phyloP scores from a whole-genome alignment of 768 basidiomycete genomes.

The Suillus plorans region DNA sequence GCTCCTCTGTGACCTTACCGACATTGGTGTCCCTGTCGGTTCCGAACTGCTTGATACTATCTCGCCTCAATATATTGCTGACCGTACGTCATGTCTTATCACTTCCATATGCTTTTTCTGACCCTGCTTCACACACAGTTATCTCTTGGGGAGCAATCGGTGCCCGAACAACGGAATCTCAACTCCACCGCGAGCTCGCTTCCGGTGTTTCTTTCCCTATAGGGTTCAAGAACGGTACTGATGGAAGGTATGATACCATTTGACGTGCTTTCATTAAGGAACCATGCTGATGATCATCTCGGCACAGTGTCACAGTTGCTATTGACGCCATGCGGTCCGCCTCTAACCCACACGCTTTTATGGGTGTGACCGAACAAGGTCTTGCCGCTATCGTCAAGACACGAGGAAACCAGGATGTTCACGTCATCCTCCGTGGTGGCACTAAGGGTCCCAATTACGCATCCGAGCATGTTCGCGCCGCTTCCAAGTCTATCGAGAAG shows the following conservation, averaged over 20 bases:
- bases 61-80: slow-evolving; percentile 81
- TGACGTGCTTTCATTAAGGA: not conserved
- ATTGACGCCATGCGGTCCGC: slow-evolving; percentile 96
- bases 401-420: slow-evolving; percentile 80
- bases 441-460: slow-evolving; percentile 89
- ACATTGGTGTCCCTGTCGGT: slow-evolving; percentile 89
- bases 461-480: slow-evolving; percentile 66
- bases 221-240: slow-evolving; percentile 99
- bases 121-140: slow-evolving; percentile 36
- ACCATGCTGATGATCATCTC: slow-evolving; percentile 7
- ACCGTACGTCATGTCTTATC: slow-evolving; percentile 45
- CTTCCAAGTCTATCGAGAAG: slow-evolving; percentile 63
- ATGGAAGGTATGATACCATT: slow-evolving; percentile 60
- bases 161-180: slow-evolving; percentile 95
- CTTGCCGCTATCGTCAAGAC: slow-evolving; percentile 97
- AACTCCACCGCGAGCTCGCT: slow-evolving; percentile 95
- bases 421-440: slow-evolving; percentile 95
- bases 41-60: slow-evolving; percentile 90
- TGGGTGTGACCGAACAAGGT: slow-evolving; percentile 86
- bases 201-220: slow-evolving; percentile 97
- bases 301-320: slow-evolving; percentile 71
- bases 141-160: slow-evolving; percentile 96
- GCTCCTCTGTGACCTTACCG: slow-evolving; percentile 88
- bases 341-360: slow-evolving; percentile 92
- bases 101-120: not conserved